Evolutionary conservation across 257 asterid species (phyloP), one percentile per base, ranked within the genome.

Genomic region (Solanum chmielewskii): DNA sequence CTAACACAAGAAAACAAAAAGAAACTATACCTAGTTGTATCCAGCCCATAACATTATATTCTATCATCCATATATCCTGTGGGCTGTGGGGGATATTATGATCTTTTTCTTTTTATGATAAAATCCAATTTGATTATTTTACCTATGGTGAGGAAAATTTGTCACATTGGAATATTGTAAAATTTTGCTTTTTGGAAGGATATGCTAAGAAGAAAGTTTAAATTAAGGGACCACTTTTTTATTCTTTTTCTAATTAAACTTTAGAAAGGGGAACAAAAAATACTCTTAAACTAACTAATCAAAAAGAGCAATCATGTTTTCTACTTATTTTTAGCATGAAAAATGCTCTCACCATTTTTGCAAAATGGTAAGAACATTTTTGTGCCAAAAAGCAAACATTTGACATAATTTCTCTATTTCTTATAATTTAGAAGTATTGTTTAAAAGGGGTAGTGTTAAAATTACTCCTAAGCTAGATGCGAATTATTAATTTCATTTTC

Each of bases 101-200:
- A 41, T 45, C 9, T 42, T 42, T 15, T 41, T 78, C 84, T 42
- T 77, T 42, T 77, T 42, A n/a, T 44, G 62, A 14, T 52, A 16
- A 16, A 16, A 16, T 6, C 9, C 4, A 16, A 16, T 52, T 52
- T 52, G 62, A 52, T 44, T 5, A 44, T 16, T 47, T 80, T 16
- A 80, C 44, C 44, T 47, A 29, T 80, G 66, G 44, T 80, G 68
- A 29, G 68, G 42, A 29, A 29, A 77, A 4, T 47, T 75, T 78
- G 68, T 16, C 85, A 4, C 41, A 14, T 11, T 9, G 83, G 87
- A 41, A 44, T 89, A 86, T 86, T 76, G 69, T 31, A 73, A 16
- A 60, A 87, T 85, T 86, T 86, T 86, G 68, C 90, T 66, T 89
- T 87, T 85, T 90, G 89, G 87, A 89, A 90, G 86, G 89, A 86